Percentiles rank a stretch among this genome's conserved stretches.
Evolutionary conservation across 768 basidiomycete species (phyloP).

Genomic region (Podaxis sp.): DNA sequence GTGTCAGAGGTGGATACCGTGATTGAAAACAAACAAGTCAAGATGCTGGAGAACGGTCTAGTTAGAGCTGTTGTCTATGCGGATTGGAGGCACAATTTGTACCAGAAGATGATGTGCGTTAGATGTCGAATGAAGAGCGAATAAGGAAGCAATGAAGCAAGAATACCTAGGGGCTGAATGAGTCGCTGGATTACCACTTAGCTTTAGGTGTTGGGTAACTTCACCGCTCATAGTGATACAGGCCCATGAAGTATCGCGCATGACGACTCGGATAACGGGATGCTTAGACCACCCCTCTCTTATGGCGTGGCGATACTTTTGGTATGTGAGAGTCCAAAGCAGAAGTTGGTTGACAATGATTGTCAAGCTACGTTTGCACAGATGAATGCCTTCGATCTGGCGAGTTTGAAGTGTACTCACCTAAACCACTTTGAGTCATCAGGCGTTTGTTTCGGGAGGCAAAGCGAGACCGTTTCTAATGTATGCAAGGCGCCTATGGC

Average conservation of each 20-base stretch:
- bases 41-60: background rate
- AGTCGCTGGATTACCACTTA: background rate
- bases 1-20: background rate
- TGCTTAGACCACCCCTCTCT: background rate
- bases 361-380: background rate
- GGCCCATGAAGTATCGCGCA: background rate
- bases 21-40: background rate
- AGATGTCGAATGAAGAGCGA: background rate
- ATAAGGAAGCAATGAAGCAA: background rate
- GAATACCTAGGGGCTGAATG: background rate
- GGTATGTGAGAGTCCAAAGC: slow-evolving; percentile 1
- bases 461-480: background rate
- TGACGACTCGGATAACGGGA: background rate
- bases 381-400: background rate
- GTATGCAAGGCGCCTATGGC: background rate
- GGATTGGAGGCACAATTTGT: background rate
- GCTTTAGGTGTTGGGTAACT: background rate
- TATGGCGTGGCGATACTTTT: background rate
- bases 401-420: background rate
- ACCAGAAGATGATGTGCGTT: background rate
- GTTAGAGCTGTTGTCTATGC: background rate
- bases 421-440: background rate
- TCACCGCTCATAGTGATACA: background rate
- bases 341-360: background rate
- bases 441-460: background rate